Percentiles rank a stretch among this genome's conserved stretches.
Conservation (phyloP, 441 rosid species). For the Eruca vesicaria region DNA sequence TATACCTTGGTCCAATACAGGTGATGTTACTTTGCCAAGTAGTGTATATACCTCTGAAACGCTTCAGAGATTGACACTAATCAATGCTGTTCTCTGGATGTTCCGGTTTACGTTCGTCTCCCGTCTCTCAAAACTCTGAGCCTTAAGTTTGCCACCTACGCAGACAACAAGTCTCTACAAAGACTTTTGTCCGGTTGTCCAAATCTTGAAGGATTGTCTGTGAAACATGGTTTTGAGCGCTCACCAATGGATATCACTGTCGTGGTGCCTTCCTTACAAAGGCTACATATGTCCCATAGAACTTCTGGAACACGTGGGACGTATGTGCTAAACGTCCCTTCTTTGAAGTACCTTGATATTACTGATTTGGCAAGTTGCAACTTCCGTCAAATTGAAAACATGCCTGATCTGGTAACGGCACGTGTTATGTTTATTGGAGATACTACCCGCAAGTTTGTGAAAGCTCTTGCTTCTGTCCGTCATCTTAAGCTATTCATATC, state of each 20-base stretch:
- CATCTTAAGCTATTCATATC: too few relatives aligned
- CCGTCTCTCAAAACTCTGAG: conserved; percentile 9
- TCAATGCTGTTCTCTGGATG: not conserved
- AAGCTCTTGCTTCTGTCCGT: too few relatives aligned
- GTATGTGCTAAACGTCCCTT: too few relatives aligned
- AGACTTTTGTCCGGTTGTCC: conserved; percentile 8
- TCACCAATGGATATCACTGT: not conserved
- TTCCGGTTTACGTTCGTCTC: conserved; percentile 3
- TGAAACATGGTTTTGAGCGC: not conserved
- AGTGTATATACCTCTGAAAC: conserved; percentile 6
- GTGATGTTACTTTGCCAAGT: not conserved
- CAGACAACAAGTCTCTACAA: not conserved
- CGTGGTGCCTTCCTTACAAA: conserved; percentile 6
- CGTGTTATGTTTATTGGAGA: not conserved
- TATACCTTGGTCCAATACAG: not conserved
- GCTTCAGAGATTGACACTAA: not conserved
- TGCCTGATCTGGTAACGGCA: conserved; percentile 10
- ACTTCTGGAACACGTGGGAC: too few relatives aligned
- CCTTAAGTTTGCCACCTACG: not conserved
- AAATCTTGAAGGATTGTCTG: not conserved
- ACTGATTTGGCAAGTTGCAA: not conserved
- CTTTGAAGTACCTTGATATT: not conserved
- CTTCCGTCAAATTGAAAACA: not conserved
- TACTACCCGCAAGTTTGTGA: not conserved
- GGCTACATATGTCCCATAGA: not conserved